A percentile compares a stretch with the other conserved stretches of the same genome.
phyloP scores from a whole-genome alignment of 2,329 filamentous ascomycete species.

The Epichloe scottii region DNA sequence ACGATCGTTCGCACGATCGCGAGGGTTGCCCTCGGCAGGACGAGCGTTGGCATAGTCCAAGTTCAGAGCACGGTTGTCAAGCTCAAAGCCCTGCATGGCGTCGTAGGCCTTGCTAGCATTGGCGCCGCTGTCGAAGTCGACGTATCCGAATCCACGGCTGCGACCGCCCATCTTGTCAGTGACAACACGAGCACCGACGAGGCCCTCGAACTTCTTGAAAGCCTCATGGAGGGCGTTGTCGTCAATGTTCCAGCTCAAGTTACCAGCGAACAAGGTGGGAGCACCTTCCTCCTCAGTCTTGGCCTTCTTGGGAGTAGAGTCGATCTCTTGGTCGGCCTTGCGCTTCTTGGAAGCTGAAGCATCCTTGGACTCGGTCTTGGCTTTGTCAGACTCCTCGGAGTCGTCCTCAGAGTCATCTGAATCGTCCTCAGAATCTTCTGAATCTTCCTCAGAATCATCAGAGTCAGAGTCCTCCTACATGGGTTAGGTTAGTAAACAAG shows the following conservation, averaged over 20 bases:
- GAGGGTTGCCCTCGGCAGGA: constrained; percentile 37
- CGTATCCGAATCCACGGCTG: constrained; percentile 87
- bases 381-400: constrained; percentile 22
- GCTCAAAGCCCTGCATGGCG: constrained; percentile 59
- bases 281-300: constrained; percentile 41
- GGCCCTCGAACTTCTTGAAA: constrained; percentile 67
- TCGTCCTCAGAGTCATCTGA: constrained; percentile 21
- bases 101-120: constrained; percentile 60
- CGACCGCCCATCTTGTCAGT: constrained; percentile 70
- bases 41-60: constrained; percentile 66
- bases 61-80: constrained; percentile 65
- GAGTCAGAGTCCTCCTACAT: constrained; percentile 3
- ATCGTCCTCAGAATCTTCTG: constrained; percentile 22
- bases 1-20: constrained; percentile 49
- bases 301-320: constrained; percentile 50
- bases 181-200: constrained; percentile 65
- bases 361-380: constrained; percentile 20
- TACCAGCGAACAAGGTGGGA: constrained; percentile 73
- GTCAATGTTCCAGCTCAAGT: constrained; percentile 82
- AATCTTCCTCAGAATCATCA: constrained; percentile 22
- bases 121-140: constrained; percentile 63
- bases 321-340: constrained; percentile 36
- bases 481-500: neutral
- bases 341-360: constrained; percentile 33
- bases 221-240: constrained; percentile 70